These are phyloP conservation scores for Penicilliopsis zonata DNA, from an alignment of 495 filamentous ascomycete species.

Conservation along the genomic window DNA sequence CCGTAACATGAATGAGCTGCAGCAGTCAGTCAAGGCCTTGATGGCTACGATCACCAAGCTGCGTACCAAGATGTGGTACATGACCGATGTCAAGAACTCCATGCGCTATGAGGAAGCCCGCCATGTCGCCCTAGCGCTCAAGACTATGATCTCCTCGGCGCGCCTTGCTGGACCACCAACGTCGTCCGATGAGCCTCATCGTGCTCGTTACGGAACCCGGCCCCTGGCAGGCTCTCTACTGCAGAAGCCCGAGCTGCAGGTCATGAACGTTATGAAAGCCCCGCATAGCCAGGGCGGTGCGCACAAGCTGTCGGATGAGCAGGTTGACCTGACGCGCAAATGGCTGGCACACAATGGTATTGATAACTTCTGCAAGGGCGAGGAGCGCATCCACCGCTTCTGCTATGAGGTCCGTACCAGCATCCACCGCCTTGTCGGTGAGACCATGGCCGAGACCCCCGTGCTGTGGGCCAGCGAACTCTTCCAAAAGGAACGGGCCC, in stretches of 20 bases:
- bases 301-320: conserved; percentile 93
- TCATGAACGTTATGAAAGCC: conserved; percentile 79
- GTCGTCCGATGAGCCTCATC: conserved; percentile 24
- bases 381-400: conserved; percentile 91
- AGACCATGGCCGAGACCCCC: conserved; percentile 75
- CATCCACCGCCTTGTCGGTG: conserved; percentile 75
- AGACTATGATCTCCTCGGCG: conserved; percentile 65
- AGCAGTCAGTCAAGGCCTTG: conserved; percentile 20
- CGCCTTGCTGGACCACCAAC: conserved; percentile 29
- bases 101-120: conserved; percentile 80
- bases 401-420: conserved; percentile 83
- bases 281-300: conserved; percentile 74
- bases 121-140: conserved; percentile 75
- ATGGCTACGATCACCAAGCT: conserved; percentile 25
- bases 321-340: conserved; percentile 71
- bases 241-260: conserved; percentile 72
- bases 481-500: conserved; percentile 65
- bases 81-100: conserved; percentile 90
- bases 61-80: conserved; percentile 97
- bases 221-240: conserved; percentile 50
- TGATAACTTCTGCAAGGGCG: conserved; percentile 91
- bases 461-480: conserved; percentile 90
- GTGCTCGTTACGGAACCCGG: conserved; percentile 39
- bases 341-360: conserved; percentile 76
- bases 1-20: conserved; percentile 23